Conservation (phyloP, 768 basidiomycete genomes). For the Lentinula raphanica region DNA sequence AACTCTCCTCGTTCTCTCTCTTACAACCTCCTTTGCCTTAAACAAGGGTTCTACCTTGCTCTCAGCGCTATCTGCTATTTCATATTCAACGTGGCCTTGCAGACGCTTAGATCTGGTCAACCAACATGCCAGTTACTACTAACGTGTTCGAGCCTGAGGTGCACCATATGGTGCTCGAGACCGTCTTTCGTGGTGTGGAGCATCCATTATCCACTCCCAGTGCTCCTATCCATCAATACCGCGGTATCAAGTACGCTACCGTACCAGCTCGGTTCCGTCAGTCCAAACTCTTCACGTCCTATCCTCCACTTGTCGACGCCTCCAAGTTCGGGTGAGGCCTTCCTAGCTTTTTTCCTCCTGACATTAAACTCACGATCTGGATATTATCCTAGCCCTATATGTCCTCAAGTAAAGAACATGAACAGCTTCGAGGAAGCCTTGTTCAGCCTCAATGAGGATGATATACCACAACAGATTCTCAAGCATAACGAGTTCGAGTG, state of each 20-base stretch:
- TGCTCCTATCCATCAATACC: slow-evolving; percentile 60
- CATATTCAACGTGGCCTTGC: not conserved
- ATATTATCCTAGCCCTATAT: slow-evolving; percentile 53
- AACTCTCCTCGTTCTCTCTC: slow-evolving; percentile 3
- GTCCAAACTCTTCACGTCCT: slow-evolving; percentile 55
- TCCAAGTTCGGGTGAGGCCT: slow-evolving; percentile 58
- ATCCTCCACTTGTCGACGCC: slow-evolving; percentile 56
- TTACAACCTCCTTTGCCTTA: not conserved
- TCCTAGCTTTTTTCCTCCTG: slow-evolving; percentile 1
- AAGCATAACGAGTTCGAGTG: slow-evolving; percentile 75
- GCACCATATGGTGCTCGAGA: slow-evolving; percentile 50
- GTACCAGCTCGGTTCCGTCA: slow-evolving; percentile 74
- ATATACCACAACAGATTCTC: slow-evolving; percentile 48
- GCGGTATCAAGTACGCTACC: slow-evolving; percentile 73
- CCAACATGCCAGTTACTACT: not conserved
- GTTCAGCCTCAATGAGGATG: slow-evolving; percentile 50
- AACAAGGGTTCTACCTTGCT: not conserved
- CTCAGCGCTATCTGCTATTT: not conserved
- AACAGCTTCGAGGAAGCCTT: slow-evolving; percentile 54
- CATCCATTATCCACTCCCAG: slow-evolving; percentile 56
- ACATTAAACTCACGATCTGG: not conserved
- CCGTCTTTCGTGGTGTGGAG: slow-evolving; percentile 62
- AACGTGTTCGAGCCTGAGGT: slow-evolving; percentile 16
- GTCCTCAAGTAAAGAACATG: slow-evolving; percentile 51
- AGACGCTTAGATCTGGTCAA: not conserved